Percentiles rank a stretch among this genome's conserved stretches.
phyloP scores from a whole-genome alignment of 805 yeast species.

The Tetrapisispora pingtungensis region DNA sequence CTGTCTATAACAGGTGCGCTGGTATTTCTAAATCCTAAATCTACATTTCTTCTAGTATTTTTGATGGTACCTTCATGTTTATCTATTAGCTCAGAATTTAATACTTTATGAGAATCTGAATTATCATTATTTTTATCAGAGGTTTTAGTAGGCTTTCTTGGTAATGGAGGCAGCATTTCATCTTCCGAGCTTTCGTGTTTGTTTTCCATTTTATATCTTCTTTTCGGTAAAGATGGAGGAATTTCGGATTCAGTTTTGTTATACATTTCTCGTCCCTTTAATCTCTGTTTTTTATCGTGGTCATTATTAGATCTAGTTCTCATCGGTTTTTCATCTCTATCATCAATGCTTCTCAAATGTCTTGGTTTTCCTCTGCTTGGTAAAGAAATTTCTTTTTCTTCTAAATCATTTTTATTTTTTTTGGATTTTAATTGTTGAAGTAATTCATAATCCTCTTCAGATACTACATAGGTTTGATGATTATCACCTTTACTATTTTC shows the following conservation, averaged over 20 bases:
- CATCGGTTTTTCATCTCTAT: not conserved
- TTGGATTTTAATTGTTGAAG: conserved; percentile 14
- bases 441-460: conserved; percentile 24
- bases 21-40: too few species aligned
- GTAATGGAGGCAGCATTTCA: conserved; percentile 7
- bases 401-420: not conserved
- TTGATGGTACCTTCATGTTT: too few species aligned
- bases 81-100: too few species aligned
- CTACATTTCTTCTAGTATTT: too few species aligned
- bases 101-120: too few species aligned
- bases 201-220: conserved; percentile 1
- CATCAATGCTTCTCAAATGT: not conserved
- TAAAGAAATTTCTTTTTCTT: not conserved
- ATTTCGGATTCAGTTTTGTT: not conserved
- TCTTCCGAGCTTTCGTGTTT: conserved; percentile 1
- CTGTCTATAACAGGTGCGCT: not conserved
- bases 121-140: too few species aligned
- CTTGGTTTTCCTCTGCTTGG: conserved; percentile 24
- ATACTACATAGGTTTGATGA: conserved; percentile 12
- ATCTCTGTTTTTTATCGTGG: not conserved
- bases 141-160: conserved; percentile 3
- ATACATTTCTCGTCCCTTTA: not conserved
- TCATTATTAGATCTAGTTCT: not conserved
- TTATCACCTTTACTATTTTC: not conserved
- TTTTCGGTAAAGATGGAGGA: conserved; percentile 1